Base-by-base conservation (phyloP, 169 alveolate genomes). In the Plasmodium sp. region DNA sequence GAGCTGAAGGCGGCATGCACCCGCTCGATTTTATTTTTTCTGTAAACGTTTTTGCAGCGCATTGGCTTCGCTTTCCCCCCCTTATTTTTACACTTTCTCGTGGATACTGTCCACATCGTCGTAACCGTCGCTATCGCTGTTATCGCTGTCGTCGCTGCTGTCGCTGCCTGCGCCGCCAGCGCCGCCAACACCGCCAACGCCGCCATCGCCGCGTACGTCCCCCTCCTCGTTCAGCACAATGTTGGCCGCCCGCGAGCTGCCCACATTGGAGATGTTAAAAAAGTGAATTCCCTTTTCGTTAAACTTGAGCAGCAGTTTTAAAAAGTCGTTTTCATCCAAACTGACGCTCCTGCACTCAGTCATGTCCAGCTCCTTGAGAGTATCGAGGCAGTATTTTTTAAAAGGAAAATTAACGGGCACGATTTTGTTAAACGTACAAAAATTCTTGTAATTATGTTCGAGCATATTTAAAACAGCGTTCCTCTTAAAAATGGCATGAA, bases 401-500 rank as follows among this genome's bases (percentile, higher is more conserved):
- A 96, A 92, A n/a, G 86, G 92, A n/a, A 39, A 56, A 36, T 93
- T 82, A 56, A 81, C 93, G 27, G 99, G 99, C 14, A 93, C 84
- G 27, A 77, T 73, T 6, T 92, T 81, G 92, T 98, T 95, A 54
- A 98, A 90, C 12, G 99, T 92, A 75, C 98, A 98, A 96, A 97
- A 96, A 31, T 97, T 97, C 84, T 98, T 97, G 96, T 97, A 99
- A 97, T 99, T 99, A 81, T 97, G 96, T 92, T 98, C 99, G 54
- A 99, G 96, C 95, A 98, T 97, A 91, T 98, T 97, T 27, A 99
- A 93, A 2, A 99, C 98, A 31, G 99, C 96, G 92, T 98, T 98
- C 82, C 98, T 97, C 81, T 99, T 99, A 95, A 99, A 99, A 36
- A 98, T 97, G 22, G 99, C 99, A 27, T 99, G 98, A 84, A 99